Evolutionary conservation across 1,139 yeast species (phyloP), one percentile per base, ranked within the genome.

Genomic region (Pichia kudriavzevii): DNA sequence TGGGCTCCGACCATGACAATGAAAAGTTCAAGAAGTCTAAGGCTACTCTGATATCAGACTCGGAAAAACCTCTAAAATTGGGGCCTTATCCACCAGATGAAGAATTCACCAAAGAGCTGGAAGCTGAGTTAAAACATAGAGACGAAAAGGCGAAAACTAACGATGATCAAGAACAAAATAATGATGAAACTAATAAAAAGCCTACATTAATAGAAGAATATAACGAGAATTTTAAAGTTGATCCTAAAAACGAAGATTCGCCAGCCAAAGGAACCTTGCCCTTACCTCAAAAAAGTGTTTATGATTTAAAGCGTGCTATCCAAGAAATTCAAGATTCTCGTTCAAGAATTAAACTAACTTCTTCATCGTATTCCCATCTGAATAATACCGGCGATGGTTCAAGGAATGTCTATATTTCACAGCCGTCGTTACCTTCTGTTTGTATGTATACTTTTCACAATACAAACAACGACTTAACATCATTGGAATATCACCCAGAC

Each of bases 371-470:
- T 19, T 40, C 41, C 9, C 43, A 40, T 30, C 11, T 39, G 8
- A 32, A 32, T 18, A 31, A 30, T 12, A 30, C 25, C 28, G 20
- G 13, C 2, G 28, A 26, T 20, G 30, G 26, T 19, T 26, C 32
- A 14, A 22, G 28, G 4, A 26, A 26, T 18, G 22, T 22, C 2
- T 36, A 22, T 24, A 36, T 40, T n/a, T 34, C 42, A 5, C 95
- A 84, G 58, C 81, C 94, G 1, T 66, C 85, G 20, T 72, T 93
- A 19, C 99, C 99, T 10, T 82, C 94, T 39, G 95, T 91, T 26
- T 91, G 98, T 59, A 85, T 91, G 95, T 93, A 91, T 63, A 91
- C 98, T 0, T 88, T 93, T 63, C 98, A 91, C 66, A 91, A 93
- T 59, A 83, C 97, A 8, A 81, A 83, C 55, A 82, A 83, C 46